Percentiles rank a stretch among this genome's conserved stretches.
Evolutionary conservation across 2,329 filamentous ascomycete species (phyloP).

Genomic region (Chaetomiaceae sp.): DNA sequence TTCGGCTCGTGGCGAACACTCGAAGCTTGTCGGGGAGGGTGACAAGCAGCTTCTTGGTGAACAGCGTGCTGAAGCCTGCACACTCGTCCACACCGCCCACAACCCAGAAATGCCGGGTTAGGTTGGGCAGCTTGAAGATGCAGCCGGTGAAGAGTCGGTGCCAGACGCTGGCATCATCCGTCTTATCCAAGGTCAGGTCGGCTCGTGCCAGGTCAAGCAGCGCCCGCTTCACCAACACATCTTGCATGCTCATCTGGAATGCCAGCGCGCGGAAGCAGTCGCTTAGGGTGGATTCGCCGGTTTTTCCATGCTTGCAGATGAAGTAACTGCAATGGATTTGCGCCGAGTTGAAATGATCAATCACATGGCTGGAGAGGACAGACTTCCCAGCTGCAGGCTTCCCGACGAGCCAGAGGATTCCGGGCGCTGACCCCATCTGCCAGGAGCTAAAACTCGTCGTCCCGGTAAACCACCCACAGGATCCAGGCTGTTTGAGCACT

Average conservation of each 20-base stretch:
- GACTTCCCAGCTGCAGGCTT: slow-evolving; percentile 35
- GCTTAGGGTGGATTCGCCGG: slow-evolving; percentile 23
- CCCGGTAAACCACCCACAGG: slow-evolving; percentile 31
- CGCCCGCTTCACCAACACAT: slow-evolving; percentile 19
- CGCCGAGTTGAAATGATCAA: slow-evolving; percentile 26
- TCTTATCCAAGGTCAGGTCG: slow-evolving; percentile 22
- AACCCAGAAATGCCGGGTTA: slow-evolving; percentile 28
- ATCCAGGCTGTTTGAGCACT: slow-evolving; percentile 27
- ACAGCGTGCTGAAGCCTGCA: slow-evolving; percentile 20
- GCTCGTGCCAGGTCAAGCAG: slow-evolving; percentile 22
- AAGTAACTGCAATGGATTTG: slow-evolving; percentile 28
- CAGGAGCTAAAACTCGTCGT: slow-evolving; percentile 24
- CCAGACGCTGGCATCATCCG: slow-evolving; percentile 26
- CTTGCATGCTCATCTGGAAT: slow-evolving; percentile 30
- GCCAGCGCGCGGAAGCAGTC: slow-evolving; percentile 28
- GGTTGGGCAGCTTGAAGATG: slow-evolving; percentile 24
- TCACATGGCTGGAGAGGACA: slow-evolving; percentile 30
- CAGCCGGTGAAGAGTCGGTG: slow-evolving; percentile 24
- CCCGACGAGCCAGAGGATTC: slow-evolving; percentile 32
- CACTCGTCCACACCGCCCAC: slow-evolving; percentile 32
- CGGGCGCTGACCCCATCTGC: slow-evolving; percentile 14
- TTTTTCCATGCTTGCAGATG: slow-evolving; percentile 27
- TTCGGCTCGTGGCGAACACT: slow-evolving; percentile 30
- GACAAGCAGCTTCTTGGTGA: slow-evolving; percentile 19
- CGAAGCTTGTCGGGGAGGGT: slow-evolving; percentile 22